phyloP scores from a whole-genome alignment of 768 basidiomycete species.

The Rhizopogon vinicolor region DNA sequence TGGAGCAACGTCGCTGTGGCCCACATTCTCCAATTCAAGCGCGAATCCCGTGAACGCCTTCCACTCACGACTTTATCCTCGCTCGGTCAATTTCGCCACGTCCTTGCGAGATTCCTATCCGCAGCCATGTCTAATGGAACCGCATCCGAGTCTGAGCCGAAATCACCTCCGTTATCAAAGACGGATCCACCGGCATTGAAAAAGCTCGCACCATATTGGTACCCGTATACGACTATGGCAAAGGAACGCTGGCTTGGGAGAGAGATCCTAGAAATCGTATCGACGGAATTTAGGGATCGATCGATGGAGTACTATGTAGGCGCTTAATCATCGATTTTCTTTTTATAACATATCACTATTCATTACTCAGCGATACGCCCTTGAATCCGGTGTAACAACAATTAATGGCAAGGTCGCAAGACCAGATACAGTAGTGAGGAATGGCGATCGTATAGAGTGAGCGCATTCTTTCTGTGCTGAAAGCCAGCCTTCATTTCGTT shows the following conservation, averaged over 20 bases:
- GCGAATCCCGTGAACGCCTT: slow-evolving; percentile 24
- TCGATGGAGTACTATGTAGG: slow-evolving; percentile 95
- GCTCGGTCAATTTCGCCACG: slow-evolving; percentile 52
- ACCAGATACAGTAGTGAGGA: slow-evolving; percentile 71
- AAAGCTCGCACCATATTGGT: slow-evolving; percentile 87
- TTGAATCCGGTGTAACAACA: slow-evolving; percentile 94
- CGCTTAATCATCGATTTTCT: slow-evolving; percentile 12
- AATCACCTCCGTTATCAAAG: slow-evolving; percentile 23
- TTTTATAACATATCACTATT: neutral
- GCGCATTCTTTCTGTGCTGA: slow-evolving; percentile 22
- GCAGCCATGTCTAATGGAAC: slow-evolving; percentile 41
- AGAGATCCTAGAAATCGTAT: slow-evolving; percentile 86
- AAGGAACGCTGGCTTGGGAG: slow-evolving; percentile 88
- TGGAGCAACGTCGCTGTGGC: slow-evolving; percentile 28
- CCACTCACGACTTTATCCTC: slow-evolving; percentile 46
- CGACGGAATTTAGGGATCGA: slow-evolving; percentile 90
- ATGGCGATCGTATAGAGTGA: slow-evolving; percentile 90
- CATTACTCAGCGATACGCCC: slow-evolving; percentile 53
- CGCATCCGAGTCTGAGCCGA: neutral
- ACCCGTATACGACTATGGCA: slow-evolving; percentile 89
- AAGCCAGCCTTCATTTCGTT: neutral
- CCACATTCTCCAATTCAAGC: slow-evolving; percentile 19
- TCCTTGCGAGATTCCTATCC: slow-evolving; percentile 48
- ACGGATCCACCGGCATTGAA: slow-evolving; percentile 49
- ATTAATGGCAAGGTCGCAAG: slow-evolving; percentile 87